Base-by-base conservation (phyloP, 805 yeast species). In the Danielia oregonensis region DNA sequence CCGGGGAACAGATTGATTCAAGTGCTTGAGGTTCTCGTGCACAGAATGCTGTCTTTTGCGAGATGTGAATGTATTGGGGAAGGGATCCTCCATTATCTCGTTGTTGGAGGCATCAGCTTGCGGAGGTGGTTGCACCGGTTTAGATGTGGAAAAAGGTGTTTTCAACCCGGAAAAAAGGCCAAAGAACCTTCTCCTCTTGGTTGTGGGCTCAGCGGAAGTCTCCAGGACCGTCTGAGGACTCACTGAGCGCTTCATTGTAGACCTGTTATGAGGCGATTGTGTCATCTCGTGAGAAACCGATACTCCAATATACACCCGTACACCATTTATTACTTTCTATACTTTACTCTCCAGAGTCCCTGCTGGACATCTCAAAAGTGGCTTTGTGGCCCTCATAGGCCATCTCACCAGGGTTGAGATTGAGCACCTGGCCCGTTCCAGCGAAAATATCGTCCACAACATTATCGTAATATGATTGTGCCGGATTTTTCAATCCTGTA, bases 401-500 rank as follows among this genome's bases (percentile, higher is more conserved):
- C 19, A 18, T 5, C 17, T 24, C 43, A 19, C 47, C 47, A 6
- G 46, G 43, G 41, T 63, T 65, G 30, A 65, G 49, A 17, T 43
- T 46, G 29, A 65, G 54, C 0, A 61, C 59, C 17, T 58, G 59
- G 9, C 53, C 52, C n/a, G 52, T 38, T 3, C 43, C 53, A 28
- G 55, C 68, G 40, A 64, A 63, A 3, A 59, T 49, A 36, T 60
- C 65, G 11, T 52, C 58, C 6, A 42, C 40, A 10, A 29, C 35
- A 12, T 45, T 48, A 30, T 65, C 70, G 42, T 67, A 66, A 45
- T 59, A 67, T 5, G 64, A 57, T 24, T 60, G 50, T 0, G 73
- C 73, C 0, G 73, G 73, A 41, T 67, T 67, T 33, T 52, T 57
- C 13, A 65, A 47, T 1, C 70, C 70, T 2, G 65, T 61, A 12